These are phyloP conservation scores for Phytophthora sansomeana DNA, from an alignment of 352 stramenopile genomes.

Conservation along the genomic window DNA sequence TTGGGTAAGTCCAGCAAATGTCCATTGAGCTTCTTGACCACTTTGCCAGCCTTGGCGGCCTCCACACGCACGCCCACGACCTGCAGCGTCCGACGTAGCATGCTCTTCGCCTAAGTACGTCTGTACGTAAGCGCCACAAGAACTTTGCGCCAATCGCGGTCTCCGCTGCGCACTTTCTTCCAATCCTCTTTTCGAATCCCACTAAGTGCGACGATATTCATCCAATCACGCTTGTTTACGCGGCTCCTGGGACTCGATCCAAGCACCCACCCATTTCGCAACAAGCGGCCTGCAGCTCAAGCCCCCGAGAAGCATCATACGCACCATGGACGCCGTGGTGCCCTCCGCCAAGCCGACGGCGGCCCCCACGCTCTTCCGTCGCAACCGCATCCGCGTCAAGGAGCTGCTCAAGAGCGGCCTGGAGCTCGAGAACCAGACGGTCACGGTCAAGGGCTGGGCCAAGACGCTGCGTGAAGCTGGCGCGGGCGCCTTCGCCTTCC, in stretches of 20 bases:
- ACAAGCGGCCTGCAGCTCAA: conserved; percentile 16
- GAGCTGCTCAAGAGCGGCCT: conserved; percentile 72
- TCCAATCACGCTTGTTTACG: conserved; percentile 32
- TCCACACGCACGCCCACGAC: conserved; percentile 72
- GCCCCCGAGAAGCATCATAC: conserved; percentile 7
- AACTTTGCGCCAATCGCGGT: conserved; percentile 24
- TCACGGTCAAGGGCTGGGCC: conserved; percentile 95
- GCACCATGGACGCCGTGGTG: conserved; percentile 61
- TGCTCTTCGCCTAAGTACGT: conserved; percentile 35
- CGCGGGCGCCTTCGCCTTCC: conserved; percentile 93
- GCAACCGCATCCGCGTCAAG: conserved; percentile 88
- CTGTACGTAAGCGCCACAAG: conserved; percentile 15
- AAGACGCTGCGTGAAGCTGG: conserved; percentile 92
- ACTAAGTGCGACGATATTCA: conserved; percentile 22
- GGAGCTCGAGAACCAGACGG: conserved; percentile 78
- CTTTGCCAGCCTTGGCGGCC: conserved; percentile 70
- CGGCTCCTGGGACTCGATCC: conserved; percentile 1
- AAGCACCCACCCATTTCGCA: conserved; percentile 39
- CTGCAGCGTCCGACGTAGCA: conserved; percentile 62
- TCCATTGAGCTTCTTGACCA: conserved; percentile 65
- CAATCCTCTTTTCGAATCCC: neutral
- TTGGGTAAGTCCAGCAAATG: conserved; percentile 65
- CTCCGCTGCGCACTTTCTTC: conserved; percentile 4
- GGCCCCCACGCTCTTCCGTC: conserved; percentile 74
- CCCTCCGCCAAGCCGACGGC: conserved; percentile 48